Evolutionary conservation across 192 early-diverging fungal genomes (phyloP).

Genomic region (Podila verticillata): DNA sequence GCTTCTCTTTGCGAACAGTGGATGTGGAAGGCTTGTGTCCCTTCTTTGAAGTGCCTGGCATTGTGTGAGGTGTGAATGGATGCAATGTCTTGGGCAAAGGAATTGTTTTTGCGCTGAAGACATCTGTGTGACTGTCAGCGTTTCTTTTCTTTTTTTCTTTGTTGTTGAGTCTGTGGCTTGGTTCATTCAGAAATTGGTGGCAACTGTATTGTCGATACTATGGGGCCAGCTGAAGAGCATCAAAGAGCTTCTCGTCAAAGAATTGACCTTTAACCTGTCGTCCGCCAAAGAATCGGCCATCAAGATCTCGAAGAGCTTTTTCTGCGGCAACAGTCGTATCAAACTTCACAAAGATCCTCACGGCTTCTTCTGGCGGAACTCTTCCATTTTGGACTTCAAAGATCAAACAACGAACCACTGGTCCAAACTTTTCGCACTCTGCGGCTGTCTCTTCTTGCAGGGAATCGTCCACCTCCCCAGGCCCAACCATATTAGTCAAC

Average conservation of each 20-base stretch:
- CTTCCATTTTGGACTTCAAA: conserved; percentile 69
- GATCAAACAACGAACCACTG: conserved; percentile 73
- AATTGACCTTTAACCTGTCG: conserved; percentile 68
- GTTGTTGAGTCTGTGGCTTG: conserved; percentile 14
- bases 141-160: conserved; percentile 5
- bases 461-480: conserved; percentile 79
- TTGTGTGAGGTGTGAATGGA: not conserved
- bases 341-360: conserved; percentile 86
- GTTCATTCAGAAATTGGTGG: not conserved
- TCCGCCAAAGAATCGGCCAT: conserved; percentile 85
- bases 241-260: conserved; percentile 70
- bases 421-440: conserved; percentile 82
- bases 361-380: conserved; percentile 71
- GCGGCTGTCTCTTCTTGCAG: conserved; percentile 80
- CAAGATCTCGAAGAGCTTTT: conserved; percentile 62
- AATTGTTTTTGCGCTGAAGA: not conserved
- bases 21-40: conserved; percentile 23
- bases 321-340: conserved; percentile 55
- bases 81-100: not conserved
- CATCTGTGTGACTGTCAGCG: not conserved
- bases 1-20: conserved; percentile 52
- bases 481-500: conserved; percentile 81
- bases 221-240: conserved; percentile 65
- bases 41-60: conserved; percentile 30
- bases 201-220: not conserved